Evolutionary conservation across 2,329 filamentous ascomycete species (phyloP).

Genomic region (Bipolaris zeicola): DNA sequence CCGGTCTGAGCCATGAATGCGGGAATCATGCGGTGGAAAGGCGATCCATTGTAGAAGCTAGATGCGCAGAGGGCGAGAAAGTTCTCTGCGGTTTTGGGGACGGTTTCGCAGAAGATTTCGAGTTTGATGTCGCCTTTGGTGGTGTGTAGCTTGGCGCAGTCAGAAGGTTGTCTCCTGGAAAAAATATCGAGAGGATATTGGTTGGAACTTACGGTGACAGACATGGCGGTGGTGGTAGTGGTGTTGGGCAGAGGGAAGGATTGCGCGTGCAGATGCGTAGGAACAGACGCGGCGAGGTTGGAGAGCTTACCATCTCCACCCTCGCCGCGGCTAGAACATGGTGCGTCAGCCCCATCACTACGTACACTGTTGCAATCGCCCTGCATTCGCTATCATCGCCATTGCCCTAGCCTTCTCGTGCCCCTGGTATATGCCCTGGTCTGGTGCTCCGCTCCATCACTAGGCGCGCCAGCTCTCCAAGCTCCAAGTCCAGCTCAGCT

Average conservation of each 20-base stretch:
- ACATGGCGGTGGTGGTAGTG: slow-evolving; percentile 46
- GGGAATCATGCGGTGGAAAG: slow-evolving; percentile 80
- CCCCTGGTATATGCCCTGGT: neutral
- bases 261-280: slow-evolving; percentile 2
- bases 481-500: neutral
- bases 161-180: neutral
- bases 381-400: slow-evolving; percentile 10
- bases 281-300: slow-evolving; percentile 2
- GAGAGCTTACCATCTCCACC: slow-evolving; percentile 10
- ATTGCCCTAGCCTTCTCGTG: neutral
- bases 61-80: slow-evolving; percentile 86
- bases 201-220: slow-evolving; percentile 51
- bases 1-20: slow-evolving; percentile 82
- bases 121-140: slow-evolving; percentile 89
- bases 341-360: slow-evolving; percentile 10
- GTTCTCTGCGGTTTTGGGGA: slow-evolving; percentile 92
- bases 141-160: slow-evolving; percentile 69
- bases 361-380: slow-evolving; percentile 10
- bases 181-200: neutral
- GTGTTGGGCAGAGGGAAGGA: slow-evolving; percentile 8
- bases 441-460: neutral
- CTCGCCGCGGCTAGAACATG: slow-evolving; percentile 15
- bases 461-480: neutral
- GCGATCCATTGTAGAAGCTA: slow-evolving; percentile 73
- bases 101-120: slow-evolving; percentile 93